Percentiles rank a stretch among this genome's conserved stretches.
phyloP scores from a whole-genome alignment of 139 green algal genomes.

The Dunaliella primolecta region DNA sequence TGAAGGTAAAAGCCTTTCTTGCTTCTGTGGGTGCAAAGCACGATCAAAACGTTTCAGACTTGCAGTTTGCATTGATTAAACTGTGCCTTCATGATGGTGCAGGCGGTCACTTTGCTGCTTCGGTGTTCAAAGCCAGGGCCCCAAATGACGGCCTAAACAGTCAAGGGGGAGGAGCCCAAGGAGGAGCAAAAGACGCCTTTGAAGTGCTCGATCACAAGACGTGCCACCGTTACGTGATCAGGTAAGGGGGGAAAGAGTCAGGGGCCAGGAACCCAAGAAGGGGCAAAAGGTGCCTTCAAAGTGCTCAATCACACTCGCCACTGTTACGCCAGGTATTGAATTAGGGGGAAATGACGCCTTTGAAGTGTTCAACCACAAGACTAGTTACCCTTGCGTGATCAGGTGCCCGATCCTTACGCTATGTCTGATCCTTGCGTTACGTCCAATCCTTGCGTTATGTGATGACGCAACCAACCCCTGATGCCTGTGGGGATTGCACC shows the following conservation, averaged over 20 bases:
- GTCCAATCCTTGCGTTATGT: too few relatives aligned
- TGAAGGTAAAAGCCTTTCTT: too few relatives aligned
- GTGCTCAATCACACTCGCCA: too few relatives aligned
- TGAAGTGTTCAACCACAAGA: background rate
- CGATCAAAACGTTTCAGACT: too few relatives aligned
- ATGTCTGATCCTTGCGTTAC: too few relatives aligned
- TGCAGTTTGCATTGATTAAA: too few relatives aligned
- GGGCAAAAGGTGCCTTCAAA: too few relatives aligned
- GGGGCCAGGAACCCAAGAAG: background rate
- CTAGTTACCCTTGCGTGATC: background rate
- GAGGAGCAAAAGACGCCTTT: constrained; percentile 32
- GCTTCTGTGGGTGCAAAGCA: too few relatives aligned
- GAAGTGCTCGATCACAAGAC: constrained; percentile 74
- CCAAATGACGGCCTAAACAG: background rate
- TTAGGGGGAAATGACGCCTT: background rate
- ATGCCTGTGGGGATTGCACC: too few relatives aligned
- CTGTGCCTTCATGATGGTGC: too few relatives aligned
- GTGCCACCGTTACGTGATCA: constrained; percentile 86
- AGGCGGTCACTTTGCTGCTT: constrained; percentile 77
- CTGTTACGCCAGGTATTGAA: background rate
- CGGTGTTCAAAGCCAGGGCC: constrained; percentile 55
- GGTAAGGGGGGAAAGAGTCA: constrained; percentile 30
- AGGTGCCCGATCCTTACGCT: background rate
- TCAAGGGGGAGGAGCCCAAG: constrained; percentile 7
- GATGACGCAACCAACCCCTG: too few relatives aligned